These are phyloP conservation scores for Verticillium klebahnii DNA, from an alignment of 2,329 filamentous ascomycete species.

Conservation along the genomic window DNA sequence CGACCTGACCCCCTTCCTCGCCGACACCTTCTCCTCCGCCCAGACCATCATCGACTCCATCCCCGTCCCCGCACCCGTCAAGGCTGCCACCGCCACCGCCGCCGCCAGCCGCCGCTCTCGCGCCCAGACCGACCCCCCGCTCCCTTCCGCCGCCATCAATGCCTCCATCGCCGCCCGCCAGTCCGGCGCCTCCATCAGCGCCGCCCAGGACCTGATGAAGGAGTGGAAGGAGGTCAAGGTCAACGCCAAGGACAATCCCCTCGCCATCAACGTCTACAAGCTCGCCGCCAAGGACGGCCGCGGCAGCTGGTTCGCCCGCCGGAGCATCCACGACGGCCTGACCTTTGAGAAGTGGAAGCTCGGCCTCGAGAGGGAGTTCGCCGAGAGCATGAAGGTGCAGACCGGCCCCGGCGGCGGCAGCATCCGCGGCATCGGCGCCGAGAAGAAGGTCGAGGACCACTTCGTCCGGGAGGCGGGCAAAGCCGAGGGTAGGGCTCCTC, in stretches of 20 bases:
- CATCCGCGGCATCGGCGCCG: slow-evolving; percentile 81
- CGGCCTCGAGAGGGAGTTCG: slow-evolving; percentile 75
- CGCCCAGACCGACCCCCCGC: slow-evolving; percentile 51
- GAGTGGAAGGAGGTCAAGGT: slow-evolving; percentile 86
- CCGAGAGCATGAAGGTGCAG: slow-evolving; percentile 67
- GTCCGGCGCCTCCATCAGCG: slow-evolving; percentile 42
- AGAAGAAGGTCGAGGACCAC: slow-evolving; percentile 64
- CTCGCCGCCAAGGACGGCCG: slow-evolving; percentile 72
- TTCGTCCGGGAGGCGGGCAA: slow-evolving; percentile 54
- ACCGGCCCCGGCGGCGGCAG: slow-evolving; percentile 67
- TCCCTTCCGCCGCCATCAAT: slow-evolving; percentile 45
- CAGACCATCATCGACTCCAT: slow-evolving; percentile 74
- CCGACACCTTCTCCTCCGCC: slow-evolving; percentile 58
- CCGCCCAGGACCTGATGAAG: slow-evolving; percentile 58
- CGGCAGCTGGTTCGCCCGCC: slow-evolving; percentile 84
- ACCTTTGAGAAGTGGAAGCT: slow-evolving; percentile 73
- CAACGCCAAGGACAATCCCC: slow-evolving; percentile 66
- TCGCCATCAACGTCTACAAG: slow-evolving; percentile 76
- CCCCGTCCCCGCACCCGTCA: slow-evolving; percentile 39
- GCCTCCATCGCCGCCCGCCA: slow-evolving; percentile 34
- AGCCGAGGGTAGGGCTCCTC: slow-evolving; percentile 50
- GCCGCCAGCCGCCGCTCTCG: slow-evolving; percentile 46
- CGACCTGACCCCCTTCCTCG: slow-evolving; percentile 48
- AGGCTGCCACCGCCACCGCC: slow-evolving; percentile 36
- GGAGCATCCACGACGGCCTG: slow-evolving; percentile 76